These are phyloP conservation scores for Leishmania lainsoni DNA, from an alignment of 208 protist genomes.

Conservation along the genomic window DNA sequence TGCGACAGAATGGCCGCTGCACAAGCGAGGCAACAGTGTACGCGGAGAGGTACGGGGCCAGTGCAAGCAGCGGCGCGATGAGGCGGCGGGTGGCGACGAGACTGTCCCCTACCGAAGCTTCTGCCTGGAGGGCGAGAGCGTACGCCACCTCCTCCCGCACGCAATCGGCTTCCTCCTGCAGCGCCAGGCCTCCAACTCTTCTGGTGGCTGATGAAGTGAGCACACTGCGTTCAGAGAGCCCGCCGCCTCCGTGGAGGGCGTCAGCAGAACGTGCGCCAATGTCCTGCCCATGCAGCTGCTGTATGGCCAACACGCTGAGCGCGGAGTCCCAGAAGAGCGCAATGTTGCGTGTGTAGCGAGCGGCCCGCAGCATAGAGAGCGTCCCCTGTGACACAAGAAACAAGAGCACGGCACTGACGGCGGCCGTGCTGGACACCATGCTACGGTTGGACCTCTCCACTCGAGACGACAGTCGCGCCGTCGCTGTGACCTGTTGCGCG, in stretches of 20 bases:
- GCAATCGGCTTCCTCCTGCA: slow-evolving; percentile 9
- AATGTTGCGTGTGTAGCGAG: slow-evolving; percentile 28
- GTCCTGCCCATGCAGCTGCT: background rate
- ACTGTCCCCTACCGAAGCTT: slow-evolving; percentile 11
- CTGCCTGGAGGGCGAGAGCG: slow-evolving; percentile 19
- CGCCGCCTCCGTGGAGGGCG: background rate
- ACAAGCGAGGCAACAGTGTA: slow-evolving; percentile 50
- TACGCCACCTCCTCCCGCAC: slow-evolving; percentile 30
- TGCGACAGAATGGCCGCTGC: slow-evolving; percentile 41
- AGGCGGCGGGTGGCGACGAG: slow-evolving; percentile 1
- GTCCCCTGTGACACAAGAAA: slow-evolving; percentile 55
- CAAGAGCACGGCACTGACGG: slow-evolving; percentile 45
- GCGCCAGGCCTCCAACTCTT: background rate
- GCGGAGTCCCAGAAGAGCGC: slow-evolving; percentile 53
- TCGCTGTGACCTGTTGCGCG: background rate
- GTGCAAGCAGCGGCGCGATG: slow-evolving; percentile 36
- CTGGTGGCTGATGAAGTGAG: background rate
- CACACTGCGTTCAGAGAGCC: background rate
- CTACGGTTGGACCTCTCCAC: background rate
- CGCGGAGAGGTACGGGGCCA: slow-evolving; percentile 57
- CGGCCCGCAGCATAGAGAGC: slow-evolving; percentile 40
- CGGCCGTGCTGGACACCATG: background rate
- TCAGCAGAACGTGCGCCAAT: background rate
- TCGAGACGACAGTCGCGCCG: background rate
- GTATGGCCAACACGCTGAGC: slow-evolving; percentile 33